Base-by-base conservation (phyloP, 2,329 filamentous ascomycete genomes). In the Pseudocercospora vitis region DNA sequence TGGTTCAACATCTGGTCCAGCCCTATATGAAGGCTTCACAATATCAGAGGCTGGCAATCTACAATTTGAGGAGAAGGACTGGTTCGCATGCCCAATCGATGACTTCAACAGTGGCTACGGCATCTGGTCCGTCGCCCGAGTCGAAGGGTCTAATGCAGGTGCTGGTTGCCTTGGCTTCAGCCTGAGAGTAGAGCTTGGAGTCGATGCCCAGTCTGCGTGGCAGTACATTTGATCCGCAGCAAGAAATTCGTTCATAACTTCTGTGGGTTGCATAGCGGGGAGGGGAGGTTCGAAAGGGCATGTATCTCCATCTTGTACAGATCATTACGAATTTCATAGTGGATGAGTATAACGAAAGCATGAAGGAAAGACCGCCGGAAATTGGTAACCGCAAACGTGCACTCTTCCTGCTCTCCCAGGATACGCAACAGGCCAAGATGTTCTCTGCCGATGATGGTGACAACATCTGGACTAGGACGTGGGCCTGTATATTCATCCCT, bases 1-100 rank as follows among this genome's bases (percentile, higher is more conserved):
- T 12, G 61, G 55, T 19, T 29, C 35, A 21, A 60, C 60, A 12
- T 60, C 63, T 12, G 45, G 56, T 3, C 62, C 57, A 37, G 57
- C 65, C n/a, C 51, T 61, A 33, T 46, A 26, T 29, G 50, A 48
- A 19, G 66, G 66, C 33, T 68, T 64, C 59, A 33, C 39, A 11
- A 48, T 50, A 28, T 47, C 47, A 26, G 28, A 37, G 23, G 51
- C 49, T 21, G 53, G 48, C 1, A 35, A 35, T 3, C 51, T 61
- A 8, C 35, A 56, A 21, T 61, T 56, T 40, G 52, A 57, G 48
- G 37, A 42, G 6, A 45, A 47, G 14, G 52, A 51, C 32, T 57
- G 51, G 51, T 35, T 46, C 14, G 54, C 52, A 21, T 59, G 46
- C 48, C 50, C 51, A 3, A 24, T 29, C 5, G 40, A 46, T 18